Conservation (phyloP, 768 basidiomycete species). For the Trichaptum fuscoviolaceum region DNA sequence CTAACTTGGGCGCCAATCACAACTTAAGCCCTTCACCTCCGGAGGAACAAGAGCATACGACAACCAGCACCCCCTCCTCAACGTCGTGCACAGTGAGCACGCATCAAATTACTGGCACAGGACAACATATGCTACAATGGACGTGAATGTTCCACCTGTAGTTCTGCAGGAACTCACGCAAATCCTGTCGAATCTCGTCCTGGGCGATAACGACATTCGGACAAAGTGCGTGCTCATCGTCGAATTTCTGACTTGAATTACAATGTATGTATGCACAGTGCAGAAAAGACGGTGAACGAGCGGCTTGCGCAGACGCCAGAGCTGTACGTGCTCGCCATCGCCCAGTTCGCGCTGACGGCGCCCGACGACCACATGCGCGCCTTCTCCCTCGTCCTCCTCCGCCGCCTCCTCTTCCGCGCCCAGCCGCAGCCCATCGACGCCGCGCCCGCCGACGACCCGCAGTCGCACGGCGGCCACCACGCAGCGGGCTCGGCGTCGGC, state of each 20-base stretch:
- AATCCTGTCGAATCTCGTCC: slow-evolving; percentile 77
- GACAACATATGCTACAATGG: neutral
- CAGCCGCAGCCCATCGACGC: slow-evolving; percentile 33
- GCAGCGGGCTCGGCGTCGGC: slow-evolving; percentile 33
- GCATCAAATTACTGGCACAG: neutral
- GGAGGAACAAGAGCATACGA: neutral
- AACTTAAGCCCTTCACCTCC: neutral
- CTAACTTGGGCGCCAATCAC: too few relatives aligned
- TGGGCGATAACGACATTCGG: slow-evolving; percentile 80
- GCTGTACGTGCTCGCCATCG: slow-evolving; percentile 70
- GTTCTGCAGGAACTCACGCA: slow-evolving; percentile 75
- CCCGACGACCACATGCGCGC: slow-evolving; percentile 85
- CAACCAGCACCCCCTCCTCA: neutral
- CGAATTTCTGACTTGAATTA: slow-evolving; percentile 2
- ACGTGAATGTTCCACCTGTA: slow-evolving; percentile 43
- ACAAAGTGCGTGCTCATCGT: slow-evolving; percentile 41
- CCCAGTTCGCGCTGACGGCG: slow-evolving; percentile 72
- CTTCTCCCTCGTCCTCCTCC: slow-evolving; percentile 75
- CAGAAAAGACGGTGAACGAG: slow-evolving; percentile 79
- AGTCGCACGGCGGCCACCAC: slow-evolving; percentile 66
- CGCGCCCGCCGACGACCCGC: slow-evolving; percentile 60
- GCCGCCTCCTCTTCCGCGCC: slow-evolving; percentile 70
- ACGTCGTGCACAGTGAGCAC: neutral
- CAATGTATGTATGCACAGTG: slow-evolving; percentile 36
- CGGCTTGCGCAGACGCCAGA: slow-evolving; percentile 73